Evolutionary conservation across 352 stramenopile genomes (phyloP).

Genomic region (Pythium monospermum): DNA sequence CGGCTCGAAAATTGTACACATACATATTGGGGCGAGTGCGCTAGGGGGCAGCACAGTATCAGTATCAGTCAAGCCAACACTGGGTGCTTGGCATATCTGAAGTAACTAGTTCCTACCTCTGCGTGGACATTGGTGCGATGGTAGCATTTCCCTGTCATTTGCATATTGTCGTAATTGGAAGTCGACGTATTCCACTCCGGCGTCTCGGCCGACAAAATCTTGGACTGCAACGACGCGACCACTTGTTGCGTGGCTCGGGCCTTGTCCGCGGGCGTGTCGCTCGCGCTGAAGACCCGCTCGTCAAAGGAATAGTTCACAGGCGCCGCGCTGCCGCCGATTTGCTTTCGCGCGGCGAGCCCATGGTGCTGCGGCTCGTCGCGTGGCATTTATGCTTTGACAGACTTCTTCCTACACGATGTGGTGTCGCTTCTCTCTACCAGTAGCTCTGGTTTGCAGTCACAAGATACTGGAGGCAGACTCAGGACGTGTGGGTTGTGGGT

Average conservation of each 20-base stretch:
- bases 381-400: too few relatives aligned
- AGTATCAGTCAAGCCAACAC: background rate
- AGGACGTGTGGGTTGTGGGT: too few relatives aligned
- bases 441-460: too few relatives aligned
- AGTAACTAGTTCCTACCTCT: constrained; percentile 36
- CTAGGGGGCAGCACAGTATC: too few relatives aligned
- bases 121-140: constrained; percentile 73
- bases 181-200: constrained; percentile 57
- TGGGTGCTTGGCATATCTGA: background rate
- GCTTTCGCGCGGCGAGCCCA: constrained; percentile 46
- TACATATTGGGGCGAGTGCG: constrained; percentile 78
- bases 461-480: too few relatives aligned
- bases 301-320: constrained; percentile 66
- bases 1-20: constrained; percentile 79
- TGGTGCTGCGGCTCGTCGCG: too few relatives aligned
- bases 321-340: constrained; percentile 53
- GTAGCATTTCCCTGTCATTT: constrained; percentile 68
- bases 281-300: constrained; percentile 64
- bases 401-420: too few relatives aligned
- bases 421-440: too few relatives aligned
- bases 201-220: constrained; percentile 49
- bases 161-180: constrained; percentile 71
- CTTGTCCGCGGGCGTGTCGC: constrained; percentile 56
- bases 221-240: constrained; percentile 52
- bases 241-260: constrained; percentile 55